Conservation (phyloP, 345 rosid genomes). For the Brassica rapa region DNA sequence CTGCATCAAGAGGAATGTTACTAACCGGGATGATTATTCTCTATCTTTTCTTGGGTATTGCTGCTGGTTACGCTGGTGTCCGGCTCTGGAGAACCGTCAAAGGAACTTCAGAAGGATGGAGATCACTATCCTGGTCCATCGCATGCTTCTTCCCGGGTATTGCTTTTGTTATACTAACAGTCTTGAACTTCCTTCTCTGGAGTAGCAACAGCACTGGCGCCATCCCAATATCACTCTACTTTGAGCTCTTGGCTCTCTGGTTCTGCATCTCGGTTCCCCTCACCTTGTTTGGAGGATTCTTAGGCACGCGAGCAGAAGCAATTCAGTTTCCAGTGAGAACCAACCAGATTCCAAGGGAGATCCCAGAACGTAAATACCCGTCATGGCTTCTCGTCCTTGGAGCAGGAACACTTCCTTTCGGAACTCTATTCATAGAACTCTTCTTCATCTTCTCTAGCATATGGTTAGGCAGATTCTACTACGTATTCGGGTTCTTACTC, state of each 20-base stretch:
- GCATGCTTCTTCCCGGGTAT: conserved; percentile 87
- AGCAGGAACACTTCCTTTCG: conserved; percentile 83
- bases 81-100: conserved; percentile 73
- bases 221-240: conserved; percentile 73
- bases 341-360: conserved; percentile 82
- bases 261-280: conserved; percentile 85
- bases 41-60: conserved; percentile 72
- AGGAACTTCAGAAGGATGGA: conserved; percentile 80
- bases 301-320: conserved; percentile 67
- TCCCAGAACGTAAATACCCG: conserved; percentile 81
- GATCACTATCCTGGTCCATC: conserved; percentile 67
- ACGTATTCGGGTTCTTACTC: conserved; percentile 76
- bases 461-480: conserved; percentile 83
- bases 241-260: conserved; percentile 72
- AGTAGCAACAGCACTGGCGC: conserved; percentile 78
- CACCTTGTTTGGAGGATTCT: conserved; percentile 73
- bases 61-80: conserved; percentile 72
- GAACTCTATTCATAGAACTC: conserved; percentile 77
- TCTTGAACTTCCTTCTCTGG: conserved; percentile 74
- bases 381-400: conserved; percentile 89
- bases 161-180: conserved; percentile 70
- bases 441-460: conserved; percentile 85
- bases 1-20: conserved; percentile 86
- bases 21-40: conserved; percentile 83
- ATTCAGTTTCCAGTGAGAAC: conserved; percentile 68